Conservation (phyloP, 768 basidiomycete genomes). For the Suillus subluteus region DNA sequence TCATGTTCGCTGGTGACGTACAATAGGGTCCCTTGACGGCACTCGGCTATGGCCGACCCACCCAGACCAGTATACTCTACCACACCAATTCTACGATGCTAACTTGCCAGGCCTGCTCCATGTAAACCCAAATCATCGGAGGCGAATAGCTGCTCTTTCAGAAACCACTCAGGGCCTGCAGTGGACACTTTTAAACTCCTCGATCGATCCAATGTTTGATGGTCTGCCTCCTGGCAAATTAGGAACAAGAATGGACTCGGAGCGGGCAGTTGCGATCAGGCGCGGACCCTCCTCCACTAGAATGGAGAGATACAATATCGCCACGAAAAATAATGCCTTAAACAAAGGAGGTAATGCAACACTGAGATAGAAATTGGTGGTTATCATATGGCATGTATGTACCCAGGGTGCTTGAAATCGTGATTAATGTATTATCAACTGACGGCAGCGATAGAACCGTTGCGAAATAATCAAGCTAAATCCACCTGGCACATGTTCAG, state of each 20-base stretch:
- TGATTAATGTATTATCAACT: conserved; percentile 13
- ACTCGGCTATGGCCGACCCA: conserved; percentile 15
- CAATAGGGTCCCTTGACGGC: conserved; percentile 27
- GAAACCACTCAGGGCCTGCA: not conserved
- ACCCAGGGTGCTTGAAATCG: conserved; percentile 7
- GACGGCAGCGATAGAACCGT: conserved; percentile 11
- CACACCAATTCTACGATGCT: not conserved
- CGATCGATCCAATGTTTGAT: not conserved
- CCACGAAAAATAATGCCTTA: not conserved
- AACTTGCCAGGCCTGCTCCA: not conserved
- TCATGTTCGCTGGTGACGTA: conserved; percentile 26
- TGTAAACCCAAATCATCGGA: not conserved
- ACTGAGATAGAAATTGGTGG: conserved; percentile 1
- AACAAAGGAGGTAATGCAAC: not conserved
- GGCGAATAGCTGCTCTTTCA: not conserved
- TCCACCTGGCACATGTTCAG: conserved; percentile 49
- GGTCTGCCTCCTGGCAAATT: not conserved
- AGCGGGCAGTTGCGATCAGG: not conserved
- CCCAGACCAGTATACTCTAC: not conserved
- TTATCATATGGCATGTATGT: not conserved
- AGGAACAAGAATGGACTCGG: not conserved
- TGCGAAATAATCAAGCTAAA: conserved; percentile 36
- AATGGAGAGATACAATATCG: not conserved
- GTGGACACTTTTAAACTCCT: not conserved
- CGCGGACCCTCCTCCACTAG: not conserved